Base-by-base conservation (phyloP, 345 rosid species). In the Microcos paniculata region DNA sequence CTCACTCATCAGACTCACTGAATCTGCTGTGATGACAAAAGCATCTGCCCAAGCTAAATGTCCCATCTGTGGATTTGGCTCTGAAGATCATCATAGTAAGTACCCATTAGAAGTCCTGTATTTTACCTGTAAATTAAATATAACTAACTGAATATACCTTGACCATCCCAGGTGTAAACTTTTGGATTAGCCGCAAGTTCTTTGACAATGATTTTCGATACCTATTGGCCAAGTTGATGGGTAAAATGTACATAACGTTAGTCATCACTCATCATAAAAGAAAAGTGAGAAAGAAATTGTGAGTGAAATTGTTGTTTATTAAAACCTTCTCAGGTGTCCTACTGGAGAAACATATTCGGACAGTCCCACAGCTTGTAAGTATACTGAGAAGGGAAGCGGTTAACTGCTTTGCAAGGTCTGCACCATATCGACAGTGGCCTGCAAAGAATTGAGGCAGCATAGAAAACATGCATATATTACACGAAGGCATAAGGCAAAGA, bases 21-120 rank as follows among this genome's bases (percentile, higher is more conserved):
- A 96, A 87, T 93, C 99, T 40, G 99, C 97, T 18, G 98, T 91
- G 74, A 96, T 82, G 71, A 96, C 89, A 84, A 96, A 96, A 69
- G 99, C 95, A 91, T 93, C 97, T 21, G 93, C 99, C 99, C 99
- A 96, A 62, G 99, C 99, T 83, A 93, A 83, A 85, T 96, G 92
- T 48, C 98, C 98, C 92, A 88, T 87, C 35, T 92, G 89, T 3
- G 97, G 97, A 84, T 92, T 84, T 76, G 99, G 97, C 75, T 91
- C 97, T 96, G 89, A 59, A 88, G 48, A 65, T 38, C 16, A 70
- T 48, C 63, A 81, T 35, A 78, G 52, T 49, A 71, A 77, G 78
- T 55, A 77, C 24, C 59, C 55, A 78, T 76, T 57, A 71, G 59
- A n/a, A 43, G 19, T 61, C 52, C 10, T 19, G 45, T 46, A 43